Base-by-base conservation (phyloP, 768 basidiomycete genomes). In the Auricularia heimuer region DNA sequence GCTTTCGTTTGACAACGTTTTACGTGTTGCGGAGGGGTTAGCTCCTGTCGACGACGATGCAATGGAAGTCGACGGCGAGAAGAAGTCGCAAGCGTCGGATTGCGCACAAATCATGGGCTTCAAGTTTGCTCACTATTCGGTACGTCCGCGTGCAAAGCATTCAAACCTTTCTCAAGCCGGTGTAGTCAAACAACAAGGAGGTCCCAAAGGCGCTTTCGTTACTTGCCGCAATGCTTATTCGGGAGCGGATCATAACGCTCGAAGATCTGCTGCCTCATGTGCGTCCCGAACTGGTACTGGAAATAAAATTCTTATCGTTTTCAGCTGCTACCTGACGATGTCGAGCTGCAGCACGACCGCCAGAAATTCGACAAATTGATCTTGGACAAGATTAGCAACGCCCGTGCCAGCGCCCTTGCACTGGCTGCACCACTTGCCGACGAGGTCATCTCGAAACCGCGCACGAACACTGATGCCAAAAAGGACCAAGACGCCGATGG, bases 211-310 rank as follows among this genome's bases (percentile, higher is more conserved):
- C 84, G 65, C 79, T 98, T 14, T 91, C 89, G 70, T 81, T 94
- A 42, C 82, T 89, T 24, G 86, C 94, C 0, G 95, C 95, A 4
- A 77, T 98, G 12, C 78, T 98, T 45, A 91, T 98, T 68, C 88
- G 91, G 33, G 91, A 98, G 75, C 89, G 90, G 2, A 90, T 95
- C 71, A 83, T 98, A 64, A 83, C 86, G 3, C 75, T 96, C 8
- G 87, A 93, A 71, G 96, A 97, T 72, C 75, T 99, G 11, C 94
- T 94, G 76, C 85, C 90, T n/a, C 95, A 98, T 77, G 94, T 95
- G 71, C 69, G 87, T 76, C 34, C 11, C 24, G 35, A 42, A 7
- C 65, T 65, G 63, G 54, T 61, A 39, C 51, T 39, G 47, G 61
- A 35, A 11, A 37, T 64, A 54, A 67, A 18, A 33, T 63, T 61